Conservation (phyloP, 2,329 filamentous ascomycete species). For the Fusarium sulawesiense region DNA sequence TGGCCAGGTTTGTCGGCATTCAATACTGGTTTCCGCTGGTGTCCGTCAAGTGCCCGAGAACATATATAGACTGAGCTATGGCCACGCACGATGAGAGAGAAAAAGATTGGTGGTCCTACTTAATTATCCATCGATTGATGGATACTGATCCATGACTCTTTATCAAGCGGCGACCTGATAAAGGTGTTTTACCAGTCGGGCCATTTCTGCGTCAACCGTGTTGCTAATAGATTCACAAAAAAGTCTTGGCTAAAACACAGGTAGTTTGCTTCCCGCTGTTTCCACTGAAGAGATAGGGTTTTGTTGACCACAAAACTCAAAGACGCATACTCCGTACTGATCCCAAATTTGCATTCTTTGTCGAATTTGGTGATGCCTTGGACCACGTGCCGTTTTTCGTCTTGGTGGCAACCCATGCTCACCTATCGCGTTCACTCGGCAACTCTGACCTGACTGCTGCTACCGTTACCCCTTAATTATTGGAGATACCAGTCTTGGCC, state of each 20-base stretch:
- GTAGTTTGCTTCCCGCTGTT: constrained; percentile 30
- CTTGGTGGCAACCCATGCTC: neutral
- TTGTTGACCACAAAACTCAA: neutral
- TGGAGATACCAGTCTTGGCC: neutral
- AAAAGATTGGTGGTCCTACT: neutral
- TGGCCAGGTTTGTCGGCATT: neutral
- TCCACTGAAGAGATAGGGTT: neutral
- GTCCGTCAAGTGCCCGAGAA: constrained; percentile 3
- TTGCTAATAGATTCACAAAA: constrained; percentile 11
- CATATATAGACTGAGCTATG: constrained; percentile 18
- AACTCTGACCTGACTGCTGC: neutral
- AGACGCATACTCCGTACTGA: neutral
- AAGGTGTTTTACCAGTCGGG: constrained; percentile 5
- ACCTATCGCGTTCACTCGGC: no score
- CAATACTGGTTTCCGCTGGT: constrained; percentile 1
- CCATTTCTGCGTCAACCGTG: constrained; percentile 24
- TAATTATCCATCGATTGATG: constrained; percentile 2
- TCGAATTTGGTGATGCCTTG: neutral
- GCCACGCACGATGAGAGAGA: neutral
- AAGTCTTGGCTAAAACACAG: constrained; percentile 27
- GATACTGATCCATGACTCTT: constrained; percentile 7
- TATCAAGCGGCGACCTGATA: constrained; percentile 1
- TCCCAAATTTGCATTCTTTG: neutral
- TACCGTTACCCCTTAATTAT: neutral
- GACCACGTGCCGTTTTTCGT: neutral